These are phyloP conservation scores for Boletus vermiculosoides DNA, from an alignment of 768 basidiomycete genomes.

Conservation along the genomic window DNA sequence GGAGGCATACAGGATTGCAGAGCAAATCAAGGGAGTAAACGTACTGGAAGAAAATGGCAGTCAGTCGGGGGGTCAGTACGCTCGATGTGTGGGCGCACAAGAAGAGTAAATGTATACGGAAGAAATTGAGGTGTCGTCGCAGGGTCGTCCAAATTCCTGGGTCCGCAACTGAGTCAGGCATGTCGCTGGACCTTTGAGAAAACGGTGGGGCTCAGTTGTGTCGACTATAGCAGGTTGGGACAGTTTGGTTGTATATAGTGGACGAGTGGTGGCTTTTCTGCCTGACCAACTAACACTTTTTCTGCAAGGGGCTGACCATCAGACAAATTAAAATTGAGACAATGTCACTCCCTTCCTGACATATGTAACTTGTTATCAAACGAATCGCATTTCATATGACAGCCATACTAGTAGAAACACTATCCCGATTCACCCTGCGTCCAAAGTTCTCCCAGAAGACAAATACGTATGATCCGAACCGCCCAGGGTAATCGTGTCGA, in stretches of 20 bases:
- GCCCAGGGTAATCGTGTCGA: too few relatives aligned
- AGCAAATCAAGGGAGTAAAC: constrained; percentile 75
- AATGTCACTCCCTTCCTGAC: neutral
- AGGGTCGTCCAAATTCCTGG: constrained; percentile 26
- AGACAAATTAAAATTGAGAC: too few relatives aligned
- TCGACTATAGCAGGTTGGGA: too few relatives aligned
- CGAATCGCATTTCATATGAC: too few relatives aligned
- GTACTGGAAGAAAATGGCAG: constrained; percentile 43
- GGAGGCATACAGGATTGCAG: constrained; percentile 78
- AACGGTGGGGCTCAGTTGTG: neutral
- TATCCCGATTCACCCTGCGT: too few relatives aligned
- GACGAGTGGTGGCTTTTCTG: neutral
- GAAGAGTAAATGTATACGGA: constrained; percentile 57
- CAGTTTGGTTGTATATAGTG: neutral
- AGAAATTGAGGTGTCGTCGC: constrained; percentile 61
- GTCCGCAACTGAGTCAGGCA: constrained; percentile 5
- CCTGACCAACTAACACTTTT: too few relatives aligned
- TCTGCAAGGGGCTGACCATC: neutral
- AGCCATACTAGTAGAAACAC: too few relatives aligned
- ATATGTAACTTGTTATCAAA: too few relatives aligned
- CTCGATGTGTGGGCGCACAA: constrained; percentile 45
- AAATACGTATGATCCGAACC: too few relatives aligned
- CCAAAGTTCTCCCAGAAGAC: too few relatives aligned
- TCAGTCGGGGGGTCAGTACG: constrained; percentile 3
- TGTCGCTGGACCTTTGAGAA: neutral